Base-by-base conservation (phyloP, 106 monocot genomes). In the Cymbidium sinense region DNA sequence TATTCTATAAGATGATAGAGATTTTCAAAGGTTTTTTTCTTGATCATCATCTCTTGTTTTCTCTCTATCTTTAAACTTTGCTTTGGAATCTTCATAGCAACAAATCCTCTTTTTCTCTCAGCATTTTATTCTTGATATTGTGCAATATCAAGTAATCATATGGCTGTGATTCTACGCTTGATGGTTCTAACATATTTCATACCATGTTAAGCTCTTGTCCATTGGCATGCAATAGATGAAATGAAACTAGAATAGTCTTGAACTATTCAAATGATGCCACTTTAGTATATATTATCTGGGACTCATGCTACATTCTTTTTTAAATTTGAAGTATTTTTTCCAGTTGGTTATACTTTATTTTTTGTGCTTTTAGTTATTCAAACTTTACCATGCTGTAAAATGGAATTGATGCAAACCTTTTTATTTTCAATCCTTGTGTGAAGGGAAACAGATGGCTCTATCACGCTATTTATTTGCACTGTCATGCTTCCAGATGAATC, bases 381-480 rank as follows among this genome's bases (percentile, higher is more conserved):
- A 27, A 27, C 17, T 47, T 47, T 47, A 15, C 47, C 13, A 15
- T 28, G 33, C 67, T 67, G 28, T 67, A 23, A 58, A 58, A 58
- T 47, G 58, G 67, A 67, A 31, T 31, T 54, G 19, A 50, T 82
- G 31, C 62, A 27, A 70, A 51, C 31, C 37, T 76, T 34, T 29
- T 23, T 75, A 4, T 5, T 39, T 50, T 33, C 15, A 13, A 13
- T 15, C 11, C 13, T 47, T 15, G 47, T 47, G 62, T 80, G 79
- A 86, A 99, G 99, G 94, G 34, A 84, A 65, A 50, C 84, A 89
- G 74, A 82, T 93, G 90, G 75, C 92, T 77, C 87, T 92, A 79
- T 99, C 99, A 15, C 86, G 99, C 75, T 99, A 99, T 75, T 87
- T 99, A 84, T 88, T 99, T 82, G 99, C 99, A 64, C 21, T 89